Percentiles rank a stretch among this genome's conserved stretches.
phyloP scores from a whole-genome alignment of 2,329 filamentous ascomycete genomes.

The Apiospora malaysiana region DNA sequence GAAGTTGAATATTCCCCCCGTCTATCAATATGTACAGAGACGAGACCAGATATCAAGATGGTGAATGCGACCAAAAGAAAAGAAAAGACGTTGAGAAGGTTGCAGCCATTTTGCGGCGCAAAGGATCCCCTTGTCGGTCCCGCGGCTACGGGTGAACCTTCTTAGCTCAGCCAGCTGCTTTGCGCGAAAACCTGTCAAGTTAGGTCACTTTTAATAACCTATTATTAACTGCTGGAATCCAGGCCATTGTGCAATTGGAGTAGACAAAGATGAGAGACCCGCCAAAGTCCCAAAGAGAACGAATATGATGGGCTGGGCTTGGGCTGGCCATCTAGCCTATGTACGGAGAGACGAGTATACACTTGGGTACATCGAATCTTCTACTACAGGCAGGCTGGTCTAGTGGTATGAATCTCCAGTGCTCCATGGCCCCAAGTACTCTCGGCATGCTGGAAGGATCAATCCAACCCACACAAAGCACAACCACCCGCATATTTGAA shows the following conservation, averaged over 20 bases:
- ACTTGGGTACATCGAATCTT: neutral
- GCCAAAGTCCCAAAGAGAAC: neutral
- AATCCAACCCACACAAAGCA: neutral
- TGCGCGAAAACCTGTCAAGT: neutral
- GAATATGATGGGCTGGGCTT: constrained; percentile 8
- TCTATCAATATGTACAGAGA: constrained; percentile 1
- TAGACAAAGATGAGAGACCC: constrained; percentile 6
- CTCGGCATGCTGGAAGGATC: neutral
- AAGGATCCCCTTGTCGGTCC: constrained; percentile 14
- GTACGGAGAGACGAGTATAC: neutral
- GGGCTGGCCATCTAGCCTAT: neutral
- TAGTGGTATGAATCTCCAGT: neutral
- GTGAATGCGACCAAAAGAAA: constrained; percentile 14
- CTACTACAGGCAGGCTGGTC: no score
- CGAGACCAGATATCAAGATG: neutral
- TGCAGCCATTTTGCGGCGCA: constrained; percentile 20
- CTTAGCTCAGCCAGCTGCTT: constrained; percentile 19
- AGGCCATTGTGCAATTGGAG: constrained; percentile 17
- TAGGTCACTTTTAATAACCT: constrained; percentile 10
- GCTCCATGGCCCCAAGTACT: neutral
- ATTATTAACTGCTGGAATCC: neutral
- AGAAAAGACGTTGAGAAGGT: constrained; percentile 15
- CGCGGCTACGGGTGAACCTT: constrained; percentile 20
- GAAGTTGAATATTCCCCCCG: neutral
- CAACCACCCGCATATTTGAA: constrained; percentile 1